Evolutionary conservation across 139 green algal species (phyloP).

Genomic region (Chlamydomonas sphaeroides): DNA sequence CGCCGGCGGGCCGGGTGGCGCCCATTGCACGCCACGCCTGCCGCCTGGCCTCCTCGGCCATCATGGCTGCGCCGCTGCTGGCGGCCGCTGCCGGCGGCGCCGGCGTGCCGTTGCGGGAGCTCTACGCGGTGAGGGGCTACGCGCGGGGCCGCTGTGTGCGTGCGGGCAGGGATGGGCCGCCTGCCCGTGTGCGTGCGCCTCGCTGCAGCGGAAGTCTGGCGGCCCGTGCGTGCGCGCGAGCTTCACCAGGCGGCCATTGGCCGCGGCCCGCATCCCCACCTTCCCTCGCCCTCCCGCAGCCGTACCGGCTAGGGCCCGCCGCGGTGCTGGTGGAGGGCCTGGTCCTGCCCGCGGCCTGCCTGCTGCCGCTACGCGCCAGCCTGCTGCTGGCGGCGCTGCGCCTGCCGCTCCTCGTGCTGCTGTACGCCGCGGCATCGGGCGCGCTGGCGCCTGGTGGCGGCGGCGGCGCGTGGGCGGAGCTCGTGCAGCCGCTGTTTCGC

Average conservation of each 20-base stretch:
- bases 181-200: too few relatives aligned
- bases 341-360: constrained; percentile 1
- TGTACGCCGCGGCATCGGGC: not conserved
- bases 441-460: not conserved
- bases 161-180: too few relatives aligned
- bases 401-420: not conserved
- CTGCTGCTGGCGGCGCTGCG: not conserved
- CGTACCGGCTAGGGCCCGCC: not conserved
- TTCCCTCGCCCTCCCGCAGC: not conserved
- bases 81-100: too few relatives aligned
- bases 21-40: not conserved
- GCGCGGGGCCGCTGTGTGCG: too few relatives aligned
- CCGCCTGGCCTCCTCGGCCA: not conserved
- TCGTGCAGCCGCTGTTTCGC: not conserved
- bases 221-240: too few relatives aligned
- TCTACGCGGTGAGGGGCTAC: too few relatives aligned
- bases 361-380: not conserved
- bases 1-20: not conserved
- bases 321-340: constrained; percentile 8
- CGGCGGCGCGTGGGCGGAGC: not conserved
- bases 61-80: not conserved
- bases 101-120: too few relatives aligned
- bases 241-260: too few relatives aligned
- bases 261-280: too few relatives aligned
- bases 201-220: too few relatives aligned